Conservation (phyloP, 257 asterid genomes). For the Ilex asprella region DNA sequence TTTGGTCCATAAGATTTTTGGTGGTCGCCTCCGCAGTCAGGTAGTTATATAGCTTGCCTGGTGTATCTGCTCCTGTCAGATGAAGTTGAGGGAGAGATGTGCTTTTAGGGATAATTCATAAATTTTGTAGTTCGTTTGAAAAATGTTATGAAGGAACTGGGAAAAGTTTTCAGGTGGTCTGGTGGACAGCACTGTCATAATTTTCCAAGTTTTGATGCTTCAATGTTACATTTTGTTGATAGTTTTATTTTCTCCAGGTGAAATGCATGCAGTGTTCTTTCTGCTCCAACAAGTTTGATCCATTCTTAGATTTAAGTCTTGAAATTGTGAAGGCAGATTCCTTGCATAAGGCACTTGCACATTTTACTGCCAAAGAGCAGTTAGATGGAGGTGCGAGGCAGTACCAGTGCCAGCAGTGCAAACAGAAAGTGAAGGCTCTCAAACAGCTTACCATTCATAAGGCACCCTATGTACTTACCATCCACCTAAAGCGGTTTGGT, state of each 20-base stretch:
- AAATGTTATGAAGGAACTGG: too few relatives aligned
- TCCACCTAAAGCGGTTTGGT: constrained; percentile 88
- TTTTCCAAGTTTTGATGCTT: not conserved
- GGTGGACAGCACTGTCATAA: too few relatives aligned
- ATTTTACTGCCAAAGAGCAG: constrained; percentile 80
- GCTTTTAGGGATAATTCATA: too few relatives aligned
- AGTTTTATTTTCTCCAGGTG: constrained; percentile 44
- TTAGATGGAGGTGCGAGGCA: constrained; percentile 89
- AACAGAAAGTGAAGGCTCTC: constrained; percentile 85
- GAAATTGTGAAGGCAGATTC: constrained; percentile 82
- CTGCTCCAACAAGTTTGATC: constrained; percentile 87
- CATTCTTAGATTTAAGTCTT: constrained; percentile 87
- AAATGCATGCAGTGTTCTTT: constrained; percentile 91
- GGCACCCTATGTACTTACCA: constrained; percentile 85
- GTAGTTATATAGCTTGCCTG: constrained; percentile 21
- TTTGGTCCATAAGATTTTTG: constrained; percentile 94
- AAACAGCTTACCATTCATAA: constrained; percentile 79
- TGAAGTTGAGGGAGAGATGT: too few relatives aligned
- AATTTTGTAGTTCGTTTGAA: too few relatives aligned
- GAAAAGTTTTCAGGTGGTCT: too few relatives aligned
- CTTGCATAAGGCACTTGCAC: constrained; percentile 61
- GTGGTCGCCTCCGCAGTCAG: constrained; percentile 93
- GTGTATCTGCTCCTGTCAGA: too few relatives aligned
- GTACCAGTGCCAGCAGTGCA: constrained; percentile 93
- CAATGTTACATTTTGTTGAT: not conserved